Base-by-base conservation (phyloP, 2,329 filamentous ascomycete species). In the Paecilomyces variotii region DNA sequence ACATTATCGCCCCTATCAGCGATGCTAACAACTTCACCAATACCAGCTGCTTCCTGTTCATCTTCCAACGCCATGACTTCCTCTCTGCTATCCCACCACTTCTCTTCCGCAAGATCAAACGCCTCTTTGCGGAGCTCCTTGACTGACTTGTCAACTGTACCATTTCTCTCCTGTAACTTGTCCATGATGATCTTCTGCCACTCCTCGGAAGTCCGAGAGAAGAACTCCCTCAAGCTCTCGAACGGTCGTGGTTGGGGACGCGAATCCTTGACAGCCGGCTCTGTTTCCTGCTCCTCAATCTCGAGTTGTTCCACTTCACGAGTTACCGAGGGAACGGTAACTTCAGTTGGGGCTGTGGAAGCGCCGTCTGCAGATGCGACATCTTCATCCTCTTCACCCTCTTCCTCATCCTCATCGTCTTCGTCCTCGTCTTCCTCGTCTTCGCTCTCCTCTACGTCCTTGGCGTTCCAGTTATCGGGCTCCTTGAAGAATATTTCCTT, bases 11-110 rank as follows among this genome's bases (percentile, higher is more conserved):
- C 84, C 63, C 85, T 85, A 66, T 96, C 91, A 55, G 87, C 86
- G 69, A 97, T 79, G 69, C 87, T 94, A 57, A 97, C 90, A 51
- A 97, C 90, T 78, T 97, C 94, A 14, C 91, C 90, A 73, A 97
- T 97, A 9, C 94, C 92, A 34, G 91, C 90, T 54, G 89, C 92
- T 75, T 97, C 93, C 78, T 97, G 91, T 78, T 97, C 93, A 75
- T 97, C 93, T 76, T 99, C 94, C 69, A 97, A 75, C 5, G 86
- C 88, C 57, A 87, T 88, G 64, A 99, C 89, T 77, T 97, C 93
- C 78, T 99, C 94, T 67, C 94, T 84, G 71, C 88, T 91, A 79
- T 97, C 94, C 94, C 94, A 99, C 94, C 94, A 99, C 74, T 96
- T 96, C 77, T 92, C 89, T 75, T 99, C 94, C 49, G 92, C 92